Evolutionary conservation across 805 yeast genomes (phyloP).

Genomic region (Kazachstania kunashirensis): DNA sequence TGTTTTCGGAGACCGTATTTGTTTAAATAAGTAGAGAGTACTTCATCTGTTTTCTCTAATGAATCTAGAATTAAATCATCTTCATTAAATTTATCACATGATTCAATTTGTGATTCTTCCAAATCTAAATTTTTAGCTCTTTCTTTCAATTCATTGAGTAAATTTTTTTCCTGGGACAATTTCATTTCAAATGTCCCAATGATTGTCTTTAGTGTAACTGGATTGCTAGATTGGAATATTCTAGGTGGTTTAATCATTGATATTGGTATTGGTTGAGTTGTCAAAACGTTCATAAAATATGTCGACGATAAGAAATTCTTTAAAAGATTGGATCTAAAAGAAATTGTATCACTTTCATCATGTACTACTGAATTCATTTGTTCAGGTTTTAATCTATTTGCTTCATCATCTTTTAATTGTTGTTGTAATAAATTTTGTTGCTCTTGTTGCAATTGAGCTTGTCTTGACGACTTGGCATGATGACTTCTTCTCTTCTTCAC

Average conservation of each 20-base stretch:
- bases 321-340: constrained; percentile 21
- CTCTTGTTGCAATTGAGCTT: constrained; percentile 10
- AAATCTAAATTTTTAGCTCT: background rate
- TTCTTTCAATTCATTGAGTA: constrained; percentile 1
- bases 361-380: constrained; percentile 20
- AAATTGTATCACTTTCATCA: constrained; percentile 29
- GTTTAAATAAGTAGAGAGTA: constrained; percentile 9
- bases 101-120: background rate
- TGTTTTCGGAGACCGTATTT: constrained; percentile 11
- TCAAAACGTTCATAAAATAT: constrained; percentile 17
- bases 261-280: constrained; percentile 18
- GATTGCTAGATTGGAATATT: constrained; percentile 2
- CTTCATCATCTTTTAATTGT: constrained; percentile 15
- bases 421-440: constrained; percentile 10
- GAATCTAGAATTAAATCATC: background rate
- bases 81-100: background rate
- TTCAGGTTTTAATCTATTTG: constrained; percentile 22
- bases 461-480: constrained; percentile 13
- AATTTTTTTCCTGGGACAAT: background rate
- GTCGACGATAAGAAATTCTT: constrained; percentile 19
- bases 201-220: background rate
- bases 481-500: constrained; percentile 22
- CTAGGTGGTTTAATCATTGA: constrained; percentile 16
- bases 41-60: constrained; percentile 4
- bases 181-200: constrained; percentile 1